Percentiles rank a stretch among this genome's conserved stretches.
These are phyloP conservation scores for Tetrapisispora phaffii DNA, from an alignment of 805 yeast genomes.

Conservation along the genomic window DNA sequence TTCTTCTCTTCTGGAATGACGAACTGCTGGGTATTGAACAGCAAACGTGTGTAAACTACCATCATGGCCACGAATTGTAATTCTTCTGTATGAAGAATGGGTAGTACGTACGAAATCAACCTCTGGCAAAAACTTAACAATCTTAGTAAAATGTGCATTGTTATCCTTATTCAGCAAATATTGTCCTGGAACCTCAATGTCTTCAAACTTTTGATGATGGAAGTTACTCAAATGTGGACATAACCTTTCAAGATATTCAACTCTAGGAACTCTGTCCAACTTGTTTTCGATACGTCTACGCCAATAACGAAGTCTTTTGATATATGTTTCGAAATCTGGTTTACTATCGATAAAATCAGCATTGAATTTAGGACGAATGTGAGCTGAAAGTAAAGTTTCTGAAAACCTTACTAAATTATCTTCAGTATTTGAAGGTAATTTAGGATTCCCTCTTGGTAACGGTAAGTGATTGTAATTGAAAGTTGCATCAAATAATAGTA, in stretches of 20 bases:
- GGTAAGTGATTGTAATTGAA: slow-evolving; percentile 80
- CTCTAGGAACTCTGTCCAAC: slow-evolving; percentile 72
- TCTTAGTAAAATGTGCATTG: slow-evolving; percentile 83
- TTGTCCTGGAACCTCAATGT: slow-evolving; percentile 95
- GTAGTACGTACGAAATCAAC: slow-evolving; percentile 84
- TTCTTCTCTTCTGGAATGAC: slow-evolving; percentile 95
- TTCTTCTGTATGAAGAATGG: slow-evolving; percentile 78
- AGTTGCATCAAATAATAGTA: slow-evolving; percentile 85
- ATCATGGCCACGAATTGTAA: slow-evolving; percentile 86
- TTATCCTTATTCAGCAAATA: slow-evolving; percentile 80
- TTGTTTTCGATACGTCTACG: slow-evolving; percentile 85
- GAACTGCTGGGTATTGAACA: slow-evolving; percentile 94
- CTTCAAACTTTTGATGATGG: slow-evolving; percentile 97
- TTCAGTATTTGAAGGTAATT: slow-evolving; percentile 84
- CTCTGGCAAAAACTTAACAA: slow-evolving; percentile 84
- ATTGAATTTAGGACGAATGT: slow-evolving; percentile 81
- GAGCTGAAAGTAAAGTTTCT: slow-evolving; percentile 83
- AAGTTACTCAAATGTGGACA: slow-evolving; percentile 94
- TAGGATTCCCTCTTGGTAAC: slow-evolving; percentile 79
- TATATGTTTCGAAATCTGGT: slow-evolving; percentile 83
- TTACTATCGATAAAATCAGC: slow-evolving; percentile 78
- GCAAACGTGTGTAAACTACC: slow-evolving; percentile 89
- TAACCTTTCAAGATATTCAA: slow-evolving; percentile 74
- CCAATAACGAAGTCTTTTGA: slow-evolving; percentile 80
- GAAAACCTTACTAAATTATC: slow-evolving; percentile 82